phyloP scores from a whole-genome alignment of 257 asterid genomes.

The Forsythia viridissima region DNA sequence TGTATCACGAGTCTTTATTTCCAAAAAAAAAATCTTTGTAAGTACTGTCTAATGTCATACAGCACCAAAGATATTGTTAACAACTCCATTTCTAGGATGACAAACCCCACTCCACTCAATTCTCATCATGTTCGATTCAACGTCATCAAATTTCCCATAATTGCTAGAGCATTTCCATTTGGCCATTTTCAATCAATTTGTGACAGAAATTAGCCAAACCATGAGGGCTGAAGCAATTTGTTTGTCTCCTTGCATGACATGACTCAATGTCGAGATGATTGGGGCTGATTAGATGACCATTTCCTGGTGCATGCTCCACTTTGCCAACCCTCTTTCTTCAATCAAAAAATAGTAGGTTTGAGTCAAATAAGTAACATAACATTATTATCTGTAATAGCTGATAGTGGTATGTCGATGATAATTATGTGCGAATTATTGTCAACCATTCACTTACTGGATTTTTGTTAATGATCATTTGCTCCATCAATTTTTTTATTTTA shows the following conservation, averaged over 20 bases:
- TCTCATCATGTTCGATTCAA: background rate
- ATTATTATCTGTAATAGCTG: too few relatives aligned
- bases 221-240: constrained; percentile 27
- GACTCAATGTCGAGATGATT: constrained; percentile 40
- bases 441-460: too few relatives aligned
- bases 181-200: background rate
- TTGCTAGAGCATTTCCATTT: background rate
- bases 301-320: constrained; percentile 44
- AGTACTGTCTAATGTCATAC: too few relatives aligned
- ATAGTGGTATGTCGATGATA: too few relatives aligned
- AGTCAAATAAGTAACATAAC: too few relatives aligned
- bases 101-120: background rate
- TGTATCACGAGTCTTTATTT: too few relatives aligned
- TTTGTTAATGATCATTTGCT: too few relatives aligned
- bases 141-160: background rate
- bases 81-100: background rate
- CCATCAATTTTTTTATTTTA: too few relatives aligned
- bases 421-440: too few relatives aligned
- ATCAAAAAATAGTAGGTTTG: too few relatives aligned
- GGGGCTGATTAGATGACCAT: constrained; percentile 74
- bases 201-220: constrained; percentile 22
- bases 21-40: too few relatives aligned
- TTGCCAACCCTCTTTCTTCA: background rate
- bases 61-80: too few relatives aligned
- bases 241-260: constrained; percentile 24